Percentiles rank a stretch among this genome's conserved stretches.
Conservation (phyloP, 2,329 filamentous ascomycete genomes). For the Cadophora gregata region DNA sequence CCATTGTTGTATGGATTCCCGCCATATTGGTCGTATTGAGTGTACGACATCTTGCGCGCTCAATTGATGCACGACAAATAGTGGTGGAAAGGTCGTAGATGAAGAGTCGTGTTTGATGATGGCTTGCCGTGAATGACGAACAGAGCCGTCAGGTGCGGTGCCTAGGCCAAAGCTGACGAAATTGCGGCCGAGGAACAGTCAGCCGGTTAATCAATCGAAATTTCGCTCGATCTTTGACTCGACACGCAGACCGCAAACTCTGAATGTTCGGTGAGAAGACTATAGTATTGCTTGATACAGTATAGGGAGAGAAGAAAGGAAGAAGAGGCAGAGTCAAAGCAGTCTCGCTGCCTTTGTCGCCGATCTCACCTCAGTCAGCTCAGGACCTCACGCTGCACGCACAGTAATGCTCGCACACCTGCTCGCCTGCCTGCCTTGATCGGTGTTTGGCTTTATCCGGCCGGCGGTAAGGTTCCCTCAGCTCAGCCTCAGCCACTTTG, state of each 20-base stretch:
- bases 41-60: conserved; percentile 62
- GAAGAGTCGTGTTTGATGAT: neutral
- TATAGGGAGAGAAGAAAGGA: neutral
- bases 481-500: conserved; percentile 9
- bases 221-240: neutral
- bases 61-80: conserved; percentile 34
- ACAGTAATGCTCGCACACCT: conserved; percentile 1
- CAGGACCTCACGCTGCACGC: neutral
- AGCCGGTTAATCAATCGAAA: neutral
- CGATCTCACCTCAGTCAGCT: neutral
- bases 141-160: neutral
- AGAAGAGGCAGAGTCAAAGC: neutral
- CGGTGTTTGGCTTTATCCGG: conserved; percentile 11
- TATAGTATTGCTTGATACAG: too few species aligned
- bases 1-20: conserved; percentile 67
- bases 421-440: neutral
- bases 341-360: neutral
- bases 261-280: neutral
- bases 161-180: neutral
- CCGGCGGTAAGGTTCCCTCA: too few species aligned
- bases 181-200: neutral
- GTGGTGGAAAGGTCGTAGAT: neutral
- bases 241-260: neutral
- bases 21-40: conserved; percentile 60
- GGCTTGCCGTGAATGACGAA: neutral